Base-by-base conservation (phyloP, 495 filamentous ascomycete genomes). In the Aspergillus hancockii region DNA sequence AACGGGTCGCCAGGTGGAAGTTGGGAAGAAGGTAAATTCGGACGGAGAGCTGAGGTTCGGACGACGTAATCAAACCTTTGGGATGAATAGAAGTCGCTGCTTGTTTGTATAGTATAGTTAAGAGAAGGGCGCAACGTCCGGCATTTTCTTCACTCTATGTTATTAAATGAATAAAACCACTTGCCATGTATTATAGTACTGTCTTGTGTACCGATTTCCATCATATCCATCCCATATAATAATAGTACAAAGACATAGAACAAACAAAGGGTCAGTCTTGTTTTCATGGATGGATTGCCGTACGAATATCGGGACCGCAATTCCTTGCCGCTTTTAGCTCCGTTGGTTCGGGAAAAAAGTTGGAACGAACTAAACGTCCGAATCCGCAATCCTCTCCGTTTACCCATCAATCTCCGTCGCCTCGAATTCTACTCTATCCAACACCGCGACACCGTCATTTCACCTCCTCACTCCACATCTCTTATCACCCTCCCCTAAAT, bases 1-100 rank as follows among this genome's bases (percentile, higher is more conserved):
- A 91, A 57, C 79, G 86, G 53, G 93, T 97, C 65, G 82, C 83
- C 38, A 79, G 82, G 64, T 97, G 92, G 92, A 88, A 90, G 63
- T 71, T 97, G 61, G 93, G 93, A 38, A 85, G 85, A 63, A 71
- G 82, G 68, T 90, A 73, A 79, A 59, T 59, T 2, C 22, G n/a
- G 28, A 34, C 22, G 31, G 36, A 34, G 25, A 22, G 31, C n/a
- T 41, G n/a, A 21, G 36, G 36, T 13, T 50, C 46, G 23, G 36
- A 25, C 28, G 22, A 12, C 21, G 50, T 34, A 38, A 30, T 52
- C 16, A 19, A 45, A 47, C 49, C 41, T 22, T 55, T 22, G 6
- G 55, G 5, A 49, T 52, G 28, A 5, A 31, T 46, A 51, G 46
- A 51, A 57, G 16, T 6, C 10, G 14, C 41, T 14, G 49, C 49